These are phyloP conservation scores for barley (Hordeum vulgare) DNA, from an alignment of 176 grass and related monocot genomes.

Conservation along the genomic window DNA sequence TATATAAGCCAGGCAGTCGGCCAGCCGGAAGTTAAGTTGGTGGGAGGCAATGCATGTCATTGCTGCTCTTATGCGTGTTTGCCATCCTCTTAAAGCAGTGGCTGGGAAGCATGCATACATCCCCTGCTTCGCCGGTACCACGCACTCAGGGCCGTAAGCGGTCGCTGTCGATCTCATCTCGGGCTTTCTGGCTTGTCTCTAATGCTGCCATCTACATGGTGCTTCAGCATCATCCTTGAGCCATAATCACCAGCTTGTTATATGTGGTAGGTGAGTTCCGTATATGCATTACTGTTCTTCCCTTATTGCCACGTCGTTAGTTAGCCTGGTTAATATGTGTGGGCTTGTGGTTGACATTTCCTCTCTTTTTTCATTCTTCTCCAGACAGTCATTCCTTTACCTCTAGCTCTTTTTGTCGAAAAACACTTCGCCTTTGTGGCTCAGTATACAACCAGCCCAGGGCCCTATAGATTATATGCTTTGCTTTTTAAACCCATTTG, in stretches of 20 bases:
- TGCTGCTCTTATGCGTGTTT: conserved; percentile 32
- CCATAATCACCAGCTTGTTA: conserved; percentile 26
- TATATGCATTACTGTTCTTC: conserved; percentile 27
- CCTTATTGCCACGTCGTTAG: conserved; percentile 16
- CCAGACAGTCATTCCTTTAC: neutral
- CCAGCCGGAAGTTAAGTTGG: conserved; percentile 56
- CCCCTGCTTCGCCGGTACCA: conserved; percentile 37
- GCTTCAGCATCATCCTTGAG: conserved; percentile 36
- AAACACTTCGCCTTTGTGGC: neutral
- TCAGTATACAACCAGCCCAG: neutral
- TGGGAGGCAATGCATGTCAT: conserved; percentile 64
- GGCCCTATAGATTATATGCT: neutral
- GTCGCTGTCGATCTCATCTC: conserved; percentile 29
- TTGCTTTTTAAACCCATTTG: neutral
- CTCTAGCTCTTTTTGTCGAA: neutral
- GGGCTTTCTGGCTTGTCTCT: conserved; percentile 38
- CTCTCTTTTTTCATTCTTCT: neutral
- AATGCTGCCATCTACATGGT: conserved; percentile 30
- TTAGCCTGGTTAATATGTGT: neutral
- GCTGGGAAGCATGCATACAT: conserved; percentile 38
- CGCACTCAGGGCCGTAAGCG: neutral
- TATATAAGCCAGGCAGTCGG: conserved; percentile 53
- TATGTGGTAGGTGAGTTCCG: conserved; percentile 36
- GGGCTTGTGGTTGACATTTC: neutral
- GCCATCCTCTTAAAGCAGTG: conserved; percentile 49